phyloP scores from a whole-genome alignment of 805 yeast species.

The Saccharomycopsis sp. region DNA sequence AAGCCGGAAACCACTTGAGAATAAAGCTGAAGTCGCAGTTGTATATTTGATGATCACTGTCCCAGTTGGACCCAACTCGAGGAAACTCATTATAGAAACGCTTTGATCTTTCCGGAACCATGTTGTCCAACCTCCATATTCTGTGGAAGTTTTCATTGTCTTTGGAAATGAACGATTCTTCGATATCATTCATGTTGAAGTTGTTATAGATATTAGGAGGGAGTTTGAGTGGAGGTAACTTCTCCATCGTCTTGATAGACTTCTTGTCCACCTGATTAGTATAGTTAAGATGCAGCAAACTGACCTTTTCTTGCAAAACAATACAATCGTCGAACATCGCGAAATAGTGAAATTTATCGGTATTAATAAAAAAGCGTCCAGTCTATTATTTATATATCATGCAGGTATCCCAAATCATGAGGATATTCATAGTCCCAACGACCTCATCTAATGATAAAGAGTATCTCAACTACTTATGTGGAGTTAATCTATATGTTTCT shows the following conservation, averaged over 20 bases:
- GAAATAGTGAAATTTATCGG: background rate
- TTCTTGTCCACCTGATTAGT: background rate
- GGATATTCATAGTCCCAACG: background rate
- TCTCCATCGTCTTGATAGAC: background rate
- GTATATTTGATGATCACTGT: slow-evolving; percentile 15
- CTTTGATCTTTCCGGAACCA: slow-evolving; percentile 12
- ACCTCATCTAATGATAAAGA: background rate
- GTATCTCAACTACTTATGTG: background rate
- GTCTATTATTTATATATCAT: background rate
- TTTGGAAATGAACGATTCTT: slow-evolving; percentile 14
- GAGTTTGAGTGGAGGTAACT: background rate
- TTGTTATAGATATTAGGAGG: slow-evolving; percentile 10
- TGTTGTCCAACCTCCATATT: slow-evolving; percentile 14
- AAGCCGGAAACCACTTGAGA: slow-evolving; percentile 15
- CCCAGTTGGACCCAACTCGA: slow-evolving; percentile 16
- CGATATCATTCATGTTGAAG: slow-evolving; percentile 9
- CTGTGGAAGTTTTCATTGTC: slow-evolving; percentile 16
- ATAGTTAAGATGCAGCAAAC: background rate
- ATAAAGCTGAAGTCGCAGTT: slow-evolving; percentile 13
- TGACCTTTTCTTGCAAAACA: slow-evolving; percentile 6
- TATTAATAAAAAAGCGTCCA: background rate
- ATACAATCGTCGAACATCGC: slow-evolving; percentile 20
- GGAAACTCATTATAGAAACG: slow-evolving; percentile 17
- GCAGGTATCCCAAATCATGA: background rate
- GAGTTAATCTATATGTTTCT: background rate